Evolutionary conservation across 2,329 filamentous ascomycete genomes (phyloP), one percentile per base, ranked within the genome.

Genomic region (Claviceps purpurea): DNA sequence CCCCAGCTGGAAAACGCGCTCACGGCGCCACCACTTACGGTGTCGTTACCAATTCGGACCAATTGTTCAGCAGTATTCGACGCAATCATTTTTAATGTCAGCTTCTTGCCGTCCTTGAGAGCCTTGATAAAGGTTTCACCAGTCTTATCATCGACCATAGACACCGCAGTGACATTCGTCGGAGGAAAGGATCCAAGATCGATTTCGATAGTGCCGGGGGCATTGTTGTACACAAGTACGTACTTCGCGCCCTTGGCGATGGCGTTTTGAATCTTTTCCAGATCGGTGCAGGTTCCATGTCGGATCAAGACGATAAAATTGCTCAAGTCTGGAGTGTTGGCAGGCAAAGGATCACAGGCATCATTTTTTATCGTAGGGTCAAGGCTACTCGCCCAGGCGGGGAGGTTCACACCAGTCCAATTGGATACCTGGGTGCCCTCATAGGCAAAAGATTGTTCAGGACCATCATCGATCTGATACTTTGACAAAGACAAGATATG

Each of bases 141-240:
- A 20, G 68, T 64, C 0, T 63, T 59, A 0, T 68, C 61, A 1
- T 66, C 65, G 1, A 74, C 69, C 62, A 75, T 74, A 45, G 65
- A 72, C 0, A 65, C 61, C 13, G 62, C 73, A 14, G 60, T 40
- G 44, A 75, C 20, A 22, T 20, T 2, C 13, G 14, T 60, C 2
- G 61, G 62, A 0, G 60, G 26, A 8, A 26, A 41, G 1, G 18
- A 13, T 1, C 46, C 37, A 0, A 26, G 7, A 26, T 59, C 56
- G 3, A 69, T 64, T 39, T 70, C 63, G 11, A 70, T 66, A 7
- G 59, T 55, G 14, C 65, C 68, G 6, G 57, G 56, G 20, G 50
- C 56, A 56, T 77, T 79, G 69, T 83, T 83, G 65, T 83, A 84
- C 58, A 81, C 68, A 56, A 85, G 65, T 51, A 85, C 64, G 56